Base-by-base conservation (phyloP, 306 rosid genomes). In the Canavalia gladiata region DNA sequence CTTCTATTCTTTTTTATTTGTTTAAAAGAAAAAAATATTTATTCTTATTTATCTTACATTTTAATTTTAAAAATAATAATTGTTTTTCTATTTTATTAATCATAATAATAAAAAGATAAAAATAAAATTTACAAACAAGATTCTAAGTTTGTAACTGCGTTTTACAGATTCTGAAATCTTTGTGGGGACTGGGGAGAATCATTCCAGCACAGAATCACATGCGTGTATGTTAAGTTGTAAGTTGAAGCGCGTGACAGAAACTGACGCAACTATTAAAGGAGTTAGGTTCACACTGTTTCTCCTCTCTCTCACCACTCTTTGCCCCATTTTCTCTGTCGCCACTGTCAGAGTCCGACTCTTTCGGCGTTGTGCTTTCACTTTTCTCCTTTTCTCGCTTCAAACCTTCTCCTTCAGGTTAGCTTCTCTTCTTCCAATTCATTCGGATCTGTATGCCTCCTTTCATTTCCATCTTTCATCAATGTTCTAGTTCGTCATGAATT, bases 171-270 rank as follows among this genome's bases (percentile, higher is more conserved):
- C 25, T 18, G 25, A 18, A 18, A 18, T 18, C 25, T 18, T 18
- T 25, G 54, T 67, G 33, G 70, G 70, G 49, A 65, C 56, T 25
- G 35, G 18, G 47, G 18, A 1, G 6, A 13, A 75, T 41, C 6
- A 25, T 13, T 52, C 49, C 63, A 62, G 0, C 50, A 68, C 28
- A 39, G 84, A 51, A 43, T 81, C 68, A 63, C 13, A 43, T n/a
- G 68, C 8, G 50, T 51, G 84, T 47, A 55, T 37, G 11, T 7
- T 25, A 51, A 47, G 51, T 47, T n/a, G 6, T 25, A 2, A 57
- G 49, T 34, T 12, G 55, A 70, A 83, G 79, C 79, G 75, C 79
- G 79, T 83, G 83, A 72, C 5, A n/a, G 70, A 76, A 66, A 70
- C 68, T 31, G 12, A 28, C 2, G 45, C 62, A 10, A 7, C 8